Evolutionary conservation across 2,329 filamentous ascomycete species (phyloP), one percentile per base, ranked within the genome.

Genomic region (Cladosporium sp.): DNA sequence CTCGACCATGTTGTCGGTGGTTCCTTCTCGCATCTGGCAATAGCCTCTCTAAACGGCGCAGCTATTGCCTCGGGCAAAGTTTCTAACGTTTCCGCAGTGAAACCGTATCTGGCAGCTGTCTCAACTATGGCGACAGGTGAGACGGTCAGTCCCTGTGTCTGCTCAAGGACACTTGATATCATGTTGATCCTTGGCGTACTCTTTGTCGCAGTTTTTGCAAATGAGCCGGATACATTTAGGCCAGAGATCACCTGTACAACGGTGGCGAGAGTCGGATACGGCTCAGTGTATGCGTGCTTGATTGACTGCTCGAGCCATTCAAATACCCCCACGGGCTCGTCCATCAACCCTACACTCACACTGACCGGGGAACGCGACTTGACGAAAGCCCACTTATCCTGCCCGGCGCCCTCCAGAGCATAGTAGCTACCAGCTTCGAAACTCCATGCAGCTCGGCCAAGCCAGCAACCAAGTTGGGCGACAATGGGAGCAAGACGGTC

Each of bases 31-130:
- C 90, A 96, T 63, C 85, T 82, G n/a, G 87, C 84, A 40, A 97
- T 91, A 5, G 88, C 86, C 74, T 97, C 92, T 69, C 88, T 88
- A 14, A 97, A 78, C 0, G 90, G 88, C 2, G 88, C 84, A 56
- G 89, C 82, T n/a, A 97, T 80, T 25, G 90, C 86, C 72, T 96
- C 91, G 1, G 94, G 93, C 1, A 97, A 78, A 0, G 89, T 92
- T 63, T 96, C 90, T 15, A 97, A 81, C 51, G 92, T 77, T 22
- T 82, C 78, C 9, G 75, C 74, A 6, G 82, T 86, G 49, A 96
- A 84, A 0, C 88, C 87, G 61, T 87, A 87, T 43, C 84, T 78
- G 60, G 87, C 81, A 75, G 97, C 87, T 22, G 87, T 80, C 69
- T 94, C 68, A 2, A 74, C 69, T 2, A 64, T 66, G 25, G 57